Evolutionary conservation across 78 protist genomes (phyloP), one percentile per base, ranked within the genome.

Genomic region (Dictyostelium discoideum): DNA sequence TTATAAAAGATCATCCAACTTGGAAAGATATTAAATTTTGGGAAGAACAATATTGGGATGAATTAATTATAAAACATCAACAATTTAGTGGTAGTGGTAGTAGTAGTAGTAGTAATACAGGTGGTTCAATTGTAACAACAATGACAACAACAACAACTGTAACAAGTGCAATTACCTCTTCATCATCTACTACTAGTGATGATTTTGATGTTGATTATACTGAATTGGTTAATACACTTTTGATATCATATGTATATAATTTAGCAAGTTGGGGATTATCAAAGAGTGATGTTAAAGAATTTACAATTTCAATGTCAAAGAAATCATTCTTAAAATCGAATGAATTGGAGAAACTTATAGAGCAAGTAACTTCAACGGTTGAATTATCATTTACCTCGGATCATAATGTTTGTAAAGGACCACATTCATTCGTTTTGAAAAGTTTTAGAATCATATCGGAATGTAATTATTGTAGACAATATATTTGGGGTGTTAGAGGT

Each of bases 41-140:
- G 95, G 95, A 90, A 32, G 95, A 90, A 82, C 40, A 81, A n/a
- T 90, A 82, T 39, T 90, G 95, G 95, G 95, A 90, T 82, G 95
- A 90, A 6, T n/a, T 90, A 9, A 57, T 90, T 2, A 72, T 90
- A 46, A 90, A 90, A 18, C 95, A 90, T 50, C 88, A 90, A 14
- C 95, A 90, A n/a, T 90, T 90, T 90, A 88, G 88, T 24, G 39
- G 77, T 69, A 18, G 32, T 63, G 69, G 69, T 63, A 22, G 9
- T 63, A 22, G 22, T 90, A 88, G 88, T 24, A 18, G 77, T 69
- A 18, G 32, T 29, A 69, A 24, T 81, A 89, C 16, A 1, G n/a
- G 57, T 46, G n/a, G 57, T 46, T 46, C 57, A 46, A 46, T 5
- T 46, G 57, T 46, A 46, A 9, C 57, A 16, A 46, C 57, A 42